phyloP scores from a whole-genome alignment of 2,329 filamentous ascomycete species.

The Aspergillus melleus region DNA sequence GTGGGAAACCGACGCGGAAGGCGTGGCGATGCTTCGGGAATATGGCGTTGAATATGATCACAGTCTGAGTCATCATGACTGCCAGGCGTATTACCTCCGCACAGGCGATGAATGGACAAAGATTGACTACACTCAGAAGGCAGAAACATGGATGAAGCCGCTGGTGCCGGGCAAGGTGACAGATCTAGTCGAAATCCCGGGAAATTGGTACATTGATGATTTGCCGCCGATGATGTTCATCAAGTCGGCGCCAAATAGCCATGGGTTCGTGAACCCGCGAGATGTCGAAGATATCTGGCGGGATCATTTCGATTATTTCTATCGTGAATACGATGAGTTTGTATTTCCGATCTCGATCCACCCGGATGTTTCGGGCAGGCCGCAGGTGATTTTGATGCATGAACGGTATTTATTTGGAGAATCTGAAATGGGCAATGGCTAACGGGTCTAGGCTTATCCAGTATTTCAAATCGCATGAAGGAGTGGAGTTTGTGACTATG shows the following conservation, averaged over 20 bases:
- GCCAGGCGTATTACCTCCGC: slow-evolving; percentile 44
- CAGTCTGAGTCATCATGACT: slow-evolving; percentile 47
- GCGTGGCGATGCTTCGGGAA: slow-evolving; percentile 49
- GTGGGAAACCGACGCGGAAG: slow-evolving; percentile 71
- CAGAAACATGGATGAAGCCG: slow-evolving; percentile 48
- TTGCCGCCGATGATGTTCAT: slow-evolving; percentile 49
- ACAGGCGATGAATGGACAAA: slow-evolving; percentile 42
- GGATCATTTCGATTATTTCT: not conserved
- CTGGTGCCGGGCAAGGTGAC: slow-evolving; percentile 47
- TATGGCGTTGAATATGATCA: slow-evolving; percentile 49
- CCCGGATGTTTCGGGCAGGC: slow-evolving; percentile 69
- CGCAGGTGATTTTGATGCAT: slow-evolving; percentile 69
- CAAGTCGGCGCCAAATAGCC: slow-evolving; percentile 49
- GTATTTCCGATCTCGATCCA: slow-evolving; percentile 77
- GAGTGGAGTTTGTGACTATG: slow-evolving; percentile 25
- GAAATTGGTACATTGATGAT: slow-evolving; percentile 47
- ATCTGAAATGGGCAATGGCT: not conserved
- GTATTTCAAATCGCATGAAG: slow-evolving; percentile 26
- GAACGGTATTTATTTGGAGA: slow-evolving; percentile 51
- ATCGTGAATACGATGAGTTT: slow-evolving; percentile 58
- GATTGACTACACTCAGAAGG: slow-evolving; percentile 42
- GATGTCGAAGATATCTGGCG: slow-evolving; percentile 60
- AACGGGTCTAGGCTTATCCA: slow-evolving; percentile 19
- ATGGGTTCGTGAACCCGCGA: slow-evolving; percentile 59
- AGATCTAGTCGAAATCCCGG: slow-evolving; percentile 45